Base-by-base conservation (phyloP, 2,329 filamentous ascomycete genomes). In the Kalaharituber pfeilii region DNA sequence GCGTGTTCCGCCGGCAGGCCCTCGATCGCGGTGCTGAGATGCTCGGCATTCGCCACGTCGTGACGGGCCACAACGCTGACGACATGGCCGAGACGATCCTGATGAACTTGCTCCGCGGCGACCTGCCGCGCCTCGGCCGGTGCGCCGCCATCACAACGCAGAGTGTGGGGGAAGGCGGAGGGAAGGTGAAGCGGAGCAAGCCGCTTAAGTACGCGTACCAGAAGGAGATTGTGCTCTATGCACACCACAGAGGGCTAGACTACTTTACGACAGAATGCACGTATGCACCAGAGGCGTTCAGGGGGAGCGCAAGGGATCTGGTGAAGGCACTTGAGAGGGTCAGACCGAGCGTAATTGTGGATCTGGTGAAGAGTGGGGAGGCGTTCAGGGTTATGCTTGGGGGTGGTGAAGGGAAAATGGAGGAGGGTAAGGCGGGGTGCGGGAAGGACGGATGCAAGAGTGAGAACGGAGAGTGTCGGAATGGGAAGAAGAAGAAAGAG, bases 191-290 rank as follows among this genome's bases (percentile, higher is more conserved):
- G 72, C 78, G 91, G 60, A 94, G 86, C 70, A 98, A 98, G 70
- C 91, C 91, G 13, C 75, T 98, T 47, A 96, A 98, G 68, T 98
- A 96, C 67, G 88, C 89, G 1, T 98, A 96, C 66, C 91, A 98
- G 67, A 98, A 98, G 71, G 91, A 98, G 67, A 98, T 98, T 62
- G 91, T 98, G 18, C 75, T 98, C 5, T 98, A 98, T 66, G 91
- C 91, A 4, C 86, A 96, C 66, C 87, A 98, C 72, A 94, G 91
- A 69, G 88, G 88, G 68, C 74, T 98, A 59, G 88, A 96, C 67
- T 98, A 98, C 70, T 98, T 98, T 70, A 94, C 82, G 65, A 98
- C 91, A 0, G 91, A 98, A 70, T 98, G 91, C 72, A 87, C 98
- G 57, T 98, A 98, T 72, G 94, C 86, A 53, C 91, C 91, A 0